Conservation (phyloP, 371 early-diverging fungal genomes). For the Rhizomucor miehei region DNA sequence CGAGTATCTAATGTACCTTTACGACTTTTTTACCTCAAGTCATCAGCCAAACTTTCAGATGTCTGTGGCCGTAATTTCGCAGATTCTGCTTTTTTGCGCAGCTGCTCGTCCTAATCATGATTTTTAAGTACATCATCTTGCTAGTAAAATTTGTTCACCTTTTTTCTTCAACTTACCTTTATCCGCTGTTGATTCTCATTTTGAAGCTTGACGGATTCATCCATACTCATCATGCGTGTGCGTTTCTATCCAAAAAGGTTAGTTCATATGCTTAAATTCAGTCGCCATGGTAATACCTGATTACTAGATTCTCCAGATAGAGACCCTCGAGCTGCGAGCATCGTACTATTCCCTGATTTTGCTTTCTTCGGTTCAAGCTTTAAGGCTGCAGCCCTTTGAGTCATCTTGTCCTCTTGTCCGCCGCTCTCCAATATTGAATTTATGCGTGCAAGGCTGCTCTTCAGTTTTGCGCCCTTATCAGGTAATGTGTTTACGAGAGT, state of each 20-base stretch:
- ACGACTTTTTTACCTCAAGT: slow-evolving; percentile 24
- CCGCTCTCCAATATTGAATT: slow-evolving; percentile 6
- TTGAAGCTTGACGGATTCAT: slow-evolving; percentile 37
- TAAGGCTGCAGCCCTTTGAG: no score
- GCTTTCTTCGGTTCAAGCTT: no score
- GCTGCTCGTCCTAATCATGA: slow-evolving; percentile 19
- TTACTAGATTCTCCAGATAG: no score
- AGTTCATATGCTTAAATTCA: no score
- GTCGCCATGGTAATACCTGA: no score
- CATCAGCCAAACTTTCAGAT: slow-evolving; percentile 33
- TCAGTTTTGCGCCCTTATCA: slow-evolving; percentile 36
- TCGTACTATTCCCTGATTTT: no score
- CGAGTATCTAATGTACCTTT: neutral
- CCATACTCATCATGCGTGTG: slow-evolving; percentile 31
- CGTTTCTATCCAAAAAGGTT: no score
- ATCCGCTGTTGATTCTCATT: slow-evolving; percentile 30
- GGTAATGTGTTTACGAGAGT: slow-evolving; percentile 22
- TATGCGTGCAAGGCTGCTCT: slow-evolving; percentile 22
- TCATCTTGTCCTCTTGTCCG: no score
- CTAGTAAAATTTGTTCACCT: no score
- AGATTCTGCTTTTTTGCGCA: slow-evolving; percentile 24
- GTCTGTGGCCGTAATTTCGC: slow-evolving; percentile 6
- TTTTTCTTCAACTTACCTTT: slow-evolving; percentile 17
- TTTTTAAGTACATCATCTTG: neutral
- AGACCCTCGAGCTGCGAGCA: no score